Conservation (phyloP, 306 rosid genomes). For the Sicyos baderoa region DNA sequence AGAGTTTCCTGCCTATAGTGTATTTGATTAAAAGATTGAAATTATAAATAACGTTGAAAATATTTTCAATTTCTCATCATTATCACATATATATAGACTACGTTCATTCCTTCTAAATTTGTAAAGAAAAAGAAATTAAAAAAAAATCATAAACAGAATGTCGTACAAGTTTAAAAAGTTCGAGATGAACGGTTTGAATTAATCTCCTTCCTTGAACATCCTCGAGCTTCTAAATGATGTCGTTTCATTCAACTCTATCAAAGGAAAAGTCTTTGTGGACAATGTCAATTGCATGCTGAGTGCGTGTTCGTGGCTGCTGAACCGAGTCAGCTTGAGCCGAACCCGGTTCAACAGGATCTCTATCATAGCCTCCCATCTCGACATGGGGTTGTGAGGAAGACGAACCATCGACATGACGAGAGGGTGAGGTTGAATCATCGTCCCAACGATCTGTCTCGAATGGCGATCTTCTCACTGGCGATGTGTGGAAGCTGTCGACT, state of each 20-base stretch:
- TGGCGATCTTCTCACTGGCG: slow-evolving; percentile 28
- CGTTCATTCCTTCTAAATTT: not conserved
- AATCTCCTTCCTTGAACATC: too few relatives aligned
- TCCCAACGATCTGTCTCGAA: slow-evolving; percentile 29
- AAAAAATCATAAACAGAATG: not conserved
- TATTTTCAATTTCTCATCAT: not conserved
- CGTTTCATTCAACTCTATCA: slow-evolving; percentile 26
- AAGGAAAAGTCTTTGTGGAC: slow-evolving; percentile 51
- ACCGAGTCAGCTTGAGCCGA: not conserved
- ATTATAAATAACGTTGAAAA: not conserved
- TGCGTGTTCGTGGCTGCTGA: not conserved
- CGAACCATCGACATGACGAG: slow-evolving; percentile 25
- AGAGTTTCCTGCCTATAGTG: too few relatives aligned
- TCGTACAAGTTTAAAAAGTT: not conserved
- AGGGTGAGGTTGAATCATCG: slow-evolving; percentile 24
- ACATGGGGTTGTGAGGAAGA: slow-evolving; percentile 26
- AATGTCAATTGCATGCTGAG: slow-evolving; percentile 24
- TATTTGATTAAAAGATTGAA: not conserved
- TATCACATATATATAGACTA: not conserved
- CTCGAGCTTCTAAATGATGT: not conserved
- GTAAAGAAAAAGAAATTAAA: not conserved
- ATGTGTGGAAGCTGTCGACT: slow-evolving; percentile 40
- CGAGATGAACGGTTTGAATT: too few relatives aligned
- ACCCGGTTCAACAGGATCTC: slow-evolving; percentile 10
- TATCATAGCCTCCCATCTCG: not conserved